These are phyloP conservation scores for Alectoria sarmentosa DNA, from an alignment of 495 filamentous ascomycete genomes.

Conservation along the genomic window DNA sequence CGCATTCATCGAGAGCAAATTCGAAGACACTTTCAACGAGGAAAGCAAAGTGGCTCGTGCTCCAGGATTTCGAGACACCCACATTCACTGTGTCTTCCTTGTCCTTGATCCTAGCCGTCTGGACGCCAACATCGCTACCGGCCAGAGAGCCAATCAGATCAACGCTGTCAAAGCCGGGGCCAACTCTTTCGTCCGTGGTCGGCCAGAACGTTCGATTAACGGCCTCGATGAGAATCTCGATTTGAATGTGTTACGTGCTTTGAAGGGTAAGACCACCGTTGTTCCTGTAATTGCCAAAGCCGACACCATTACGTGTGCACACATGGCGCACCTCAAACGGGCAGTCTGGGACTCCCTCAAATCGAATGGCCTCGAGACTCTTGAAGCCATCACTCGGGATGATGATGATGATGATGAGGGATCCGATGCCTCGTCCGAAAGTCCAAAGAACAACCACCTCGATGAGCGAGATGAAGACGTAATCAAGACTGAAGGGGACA, in stretches of 20 bases:
- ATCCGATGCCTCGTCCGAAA: constrained; percentile 28
- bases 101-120: constrained; percentile 84
- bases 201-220: constrained; percentile 37
- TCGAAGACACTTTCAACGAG: constrained; percentile 94
- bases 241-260: constrained; percentile 76
- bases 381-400: constrained; percentile 78
- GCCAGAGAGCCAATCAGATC: constrained; percentile 51
- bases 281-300: constrained; percentile 96
- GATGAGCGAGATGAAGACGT: constrained; percentile 54
- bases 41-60: constrained; percentile 96
- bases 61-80: constrained; percentile 88
- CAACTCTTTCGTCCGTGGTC: constrained; percentile 31
- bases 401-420: constrained; percentile 50
- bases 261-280: constrained; percentile 92
- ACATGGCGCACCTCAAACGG: constrained; percentile 90
- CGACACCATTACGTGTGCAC: constrained; percentile 85
- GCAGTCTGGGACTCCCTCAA: constrained; percentile 85
- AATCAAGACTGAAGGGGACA: constrained; percentile 29
- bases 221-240: constrained; percentile 85
- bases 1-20: constrained; percentile 92
- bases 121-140: constrained; percentile 70
- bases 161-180: constrained; percentile 43
- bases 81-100: constrained; percentile 94
- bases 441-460: constrained; percentile 43
- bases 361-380: constrained; percentile 76